These are phyloP conservation scores for Nannochloropsis oceanica DNA, from an alignment of 108 stramenopile species.

Conservation along the genomic window DNA sequence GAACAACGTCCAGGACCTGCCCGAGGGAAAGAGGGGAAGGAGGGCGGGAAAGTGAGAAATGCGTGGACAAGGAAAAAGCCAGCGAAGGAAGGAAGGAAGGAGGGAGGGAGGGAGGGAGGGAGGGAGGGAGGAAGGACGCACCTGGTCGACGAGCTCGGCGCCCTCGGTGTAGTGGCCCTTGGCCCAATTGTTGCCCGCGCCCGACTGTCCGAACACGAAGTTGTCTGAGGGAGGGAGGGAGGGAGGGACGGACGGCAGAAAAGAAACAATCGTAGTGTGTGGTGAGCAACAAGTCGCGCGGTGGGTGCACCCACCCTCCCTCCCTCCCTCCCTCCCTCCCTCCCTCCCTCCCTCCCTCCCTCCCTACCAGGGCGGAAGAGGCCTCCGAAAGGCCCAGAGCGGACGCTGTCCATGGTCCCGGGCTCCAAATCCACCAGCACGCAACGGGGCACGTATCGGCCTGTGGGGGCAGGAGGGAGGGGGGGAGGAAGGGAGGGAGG, in stretches of 20 bases:
- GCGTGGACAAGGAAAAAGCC: too few relatives aligned
- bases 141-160: slow-evolving; percentile 71
- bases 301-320: neutral
- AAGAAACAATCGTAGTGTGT: too few relatives aligned
- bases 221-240: slow-evolving; percentile 19
- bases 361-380: slow-evolving; percentile 71
- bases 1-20: slow-evolving; percentile 63
- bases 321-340: neutral
- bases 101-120: too few relatives aligned
- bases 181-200: slow-evolving; percentile 66
- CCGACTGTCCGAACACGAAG: slow-evolving; percentile 81
- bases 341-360: neutral
- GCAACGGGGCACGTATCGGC: slow-evolving; percentile 63
- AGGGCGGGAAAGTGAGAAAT: too few relatives aligned
- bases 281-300: too few relatives aligned
- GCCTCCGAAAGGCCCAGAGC: slow-evolving; percentile 51
- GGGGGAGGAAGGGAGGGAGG: neutral
- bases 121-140: neutral
- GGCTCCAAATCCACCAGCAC: slow-evolving; percentile 39
- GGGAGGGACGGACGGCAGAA: too few relatives aligned
- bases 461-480: neutral
- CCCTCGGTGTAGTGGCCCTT: slow-evolving; percentile 93
- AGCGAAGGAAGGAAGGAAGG: too few relatives aligned
- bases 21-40: too few relatives aligned
- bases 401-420: slow-evolving; percentile 54